These are phyloP conservation scores for Leucosporidium yakuticum DNA, from an alignment of 768 basidiomycete species.

Conservation along the genomic window DNA sequence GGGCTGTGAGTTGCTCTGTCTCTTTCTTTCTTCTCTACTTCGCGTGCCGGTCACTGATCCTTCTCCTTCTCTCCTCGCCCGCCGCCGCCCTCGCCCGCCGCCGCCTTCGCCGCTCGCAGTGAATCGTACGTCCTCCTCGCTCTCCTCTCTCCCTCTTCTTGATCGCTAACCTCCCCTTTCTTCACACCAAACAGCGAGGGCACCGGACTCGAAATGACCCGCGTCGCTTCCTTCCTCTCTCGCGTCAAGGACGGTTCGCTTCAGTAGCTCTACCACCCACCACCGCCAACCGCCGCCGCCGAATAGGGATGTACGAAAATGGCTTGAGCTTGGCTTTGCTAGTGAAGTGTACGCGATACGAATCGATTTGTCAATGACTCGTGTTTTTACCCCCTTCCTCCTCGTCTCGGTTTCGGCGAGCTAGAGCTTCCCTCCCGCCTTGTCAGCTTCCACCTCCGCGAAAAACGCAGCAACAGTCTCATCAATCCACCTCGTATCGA, in stretches of 20 bases:
- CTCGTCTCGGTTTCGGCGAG: too few relatives aligned
- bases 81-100: too few relatives aligned
- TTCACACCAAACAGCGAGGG: constrained; percentile 58
- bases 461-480: background rate
- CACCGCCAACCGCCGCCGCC: background rate
- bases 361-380: too few relatives aligned
- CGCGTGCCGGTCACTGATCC: too few relatives aligned
- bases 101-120: background rate
- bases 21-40: too few relatives aligned
- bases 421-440: too few relatives aligned
- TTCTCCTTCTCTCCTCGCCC: background rate
- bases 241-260: constrained; percentile 53
- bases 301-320: too few relatives aligned
- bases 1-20: constrained; percentile 51
- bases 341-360: too few relatives aligned
- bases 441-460: background rate
- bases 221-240: constrained; percentile 86
- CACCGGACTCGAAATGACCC: constrained; percentile 70
- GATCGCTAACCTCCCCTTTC: too few relatives aligned
- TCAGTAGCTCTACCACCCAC: background rate
- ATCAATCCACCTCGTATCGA: background rate
- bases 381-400: too few relatives aligned
- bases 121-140: too few relatives aligned
- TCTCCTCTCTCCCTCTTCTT: background rate
- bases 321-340: too few relatives aligned